These are phyloP conservation scores for Xerocomellus intermedius DNA, from an alignment of 768 basidiomycete genomes.

Conservation along the genomic window DNA sequence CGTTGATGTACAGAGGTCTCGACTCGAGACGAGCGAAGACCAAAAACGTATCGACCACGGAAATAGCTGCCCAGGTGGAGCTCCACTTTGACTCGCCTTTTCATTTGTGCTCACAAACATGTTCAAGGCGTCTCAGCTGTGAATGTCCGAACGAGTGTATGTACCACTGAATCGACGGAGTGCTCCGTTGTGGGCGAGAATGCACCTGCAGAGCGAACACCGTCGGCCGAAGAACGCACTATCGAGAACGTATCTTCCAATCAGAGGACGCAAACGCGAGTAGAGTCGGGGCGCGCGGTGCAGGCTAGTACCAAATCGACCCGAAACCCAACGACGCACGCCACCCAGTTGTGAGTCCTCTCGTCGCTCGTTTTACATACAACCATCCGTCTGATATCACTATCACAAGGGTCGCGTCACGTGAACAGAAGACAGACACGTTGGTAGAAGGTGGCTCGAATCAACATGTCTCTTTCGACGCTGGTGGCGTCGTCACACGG, in stretches of 20 bases:
- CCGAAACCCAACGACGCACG: background rate
- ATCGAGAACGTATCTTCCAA: background rate
- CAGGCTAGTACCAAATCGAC: background rate
- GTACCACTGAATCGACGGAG: background rate
- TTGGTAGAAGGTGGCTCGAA: background rate
- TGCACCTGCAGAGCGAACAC: background rate
- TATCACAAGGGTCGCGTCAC: background rate
- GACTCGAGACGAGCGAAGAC: background rate
- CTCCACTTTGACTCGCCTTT: background rate
- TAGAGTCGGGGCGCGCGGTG: background rate
- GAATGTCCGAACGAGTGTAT: background rate
- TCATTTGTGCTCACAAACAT: background rate
- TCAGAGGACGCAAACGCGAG: background rate
- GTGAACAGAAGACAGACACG: background rate
- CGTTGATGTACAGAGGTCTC: background rate
- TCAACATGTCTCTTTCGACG: background rate
- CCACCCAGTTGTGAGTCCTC: slow-evolving; percentile 1
- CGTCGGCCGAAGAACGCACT: background rate
- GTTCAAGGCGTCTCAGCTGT: background rate
- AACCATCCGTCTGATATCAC: background rate
- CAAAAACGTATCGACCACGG: background rate
- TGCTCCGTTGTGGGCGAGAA: background rate
- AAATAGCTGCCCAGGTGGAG: background rate
- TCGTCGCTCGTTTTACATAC: background rate
- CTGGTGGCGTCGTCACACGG: background rate